These are phyloP conservation scores for Cochlearia excelsa DNA, from an alignment of 345 rosid genomes.

Conservation along the genomic window DNA sequence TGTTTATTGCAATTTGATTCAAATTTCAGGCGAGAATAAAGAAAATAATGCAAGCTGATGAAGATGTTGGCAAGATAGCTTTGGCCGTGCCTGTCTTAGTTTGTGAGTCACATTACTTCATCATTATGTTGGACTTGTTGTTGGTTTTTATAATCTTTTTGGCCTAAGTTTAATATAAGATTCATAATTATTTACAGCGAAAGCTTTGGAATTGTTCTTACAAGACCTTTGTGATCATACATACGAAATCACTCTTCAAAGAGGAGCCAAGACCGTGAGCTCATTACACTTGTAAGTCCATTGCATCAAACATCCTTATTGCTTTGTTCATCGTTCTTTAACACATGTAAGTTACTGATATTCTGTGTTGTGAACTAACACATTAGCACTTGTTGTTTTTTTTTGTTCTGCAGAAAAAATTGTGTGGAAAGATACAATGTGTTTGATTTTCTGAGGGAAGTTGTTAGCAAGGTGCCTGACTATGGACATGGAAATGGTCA, in stretches of 20 bases:
- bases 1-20: too few relatives aligned
- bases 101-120: constrained; percentile 55
- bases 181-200: constrained; percentile 54
- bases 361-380: neutral
- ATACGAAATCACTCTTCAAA: constrained; percentile 80
- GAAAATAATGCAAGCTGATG: constrained; percentile 99
- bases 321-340: too few relatives aligned
- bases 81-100: constrained; percentile 97
- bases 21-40: constrained; percentile 83
- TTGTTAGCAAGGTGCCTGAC: constrained; percentile 95
- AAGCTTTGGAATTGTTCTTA: constrained; percentile 92
- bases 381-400: too few relatives aligned
- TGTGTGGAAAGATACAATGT: constrained; percentile 92
- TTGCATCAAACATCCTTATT: constrained; percentile 7
- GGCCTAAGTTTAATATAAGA: too few relatives aligned
- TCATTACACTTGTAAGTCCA: constrained; percentile 93
- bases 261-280: constrained; percentile 96
- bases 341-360: too few relatives aligned
- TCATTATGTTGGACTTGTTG: constrained; percentile 3
- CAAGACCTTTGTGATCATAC: constrained; percentile 99
- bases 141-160: constrained; percentile 22
- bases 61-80: constrained; percentile 98
- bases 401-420: constrained; percentile 60
- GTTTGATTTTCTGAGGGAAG: constrained; percentile 90
- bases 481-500: constrained; percentile 63